phyloP scores from a whole-genome alignment of 345 rosid species.

The Salix dunnii region DNA sequence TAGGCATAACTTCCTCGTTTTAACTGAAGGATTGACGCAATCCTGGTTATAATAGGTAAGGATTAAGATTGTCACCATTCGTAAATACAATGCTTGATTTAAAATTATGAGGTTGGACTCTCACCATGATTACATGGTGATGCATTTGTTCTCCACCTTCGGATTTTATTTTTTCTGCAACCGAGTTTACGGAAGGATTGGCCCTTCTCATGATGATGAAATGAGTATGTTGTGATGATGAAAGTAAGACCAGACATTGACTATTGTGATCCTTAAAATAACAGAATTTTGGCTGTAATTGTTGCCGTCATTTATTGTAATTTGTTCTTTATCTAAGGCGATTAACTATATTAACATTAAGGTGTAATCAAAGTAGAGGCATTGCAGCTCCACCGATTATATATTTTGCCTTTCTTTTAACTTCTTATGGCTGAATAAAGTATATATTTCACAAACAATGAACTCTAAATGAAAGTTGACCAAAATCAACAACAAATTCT shows the following conservation, averaged over 20 bases:
- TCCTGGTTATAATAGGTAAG: not conserved
- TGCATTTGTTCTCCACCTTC: conserved; percentile 10
- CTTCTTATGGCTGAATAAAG: too few species aligned
- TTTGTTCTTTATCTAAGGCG: not conserved
- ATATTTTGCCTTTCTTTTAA: too few species aligned
- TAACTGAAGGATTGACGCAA: not conserved
- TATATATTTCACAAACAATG: not conserved
- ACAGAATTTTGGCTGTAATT: not conserved
- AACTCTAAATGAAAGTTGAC: not conserved
- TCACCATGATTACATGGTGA: conserved; percentile 8
- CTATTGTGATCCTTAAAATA: not conserved
- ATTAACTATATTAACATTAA: too few species aligned
- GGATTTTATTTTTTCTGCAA: not conserved
- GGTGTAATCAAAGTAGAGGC: too few species aligned
- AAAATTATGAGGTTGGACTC: not conserved
- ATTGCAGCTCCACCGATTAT: too few species aligned
- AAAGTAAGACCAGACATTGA: not conserved
- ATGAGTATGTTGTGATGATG: conserved; percentile 1
- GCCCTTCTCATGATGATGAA: conserved; percentile 5
- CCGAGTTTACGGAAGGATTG: not conserved
- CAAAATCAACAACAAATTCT: not conserved
- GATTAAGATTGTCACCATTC: not conserved
- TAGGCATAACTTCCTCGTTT: not conserved
- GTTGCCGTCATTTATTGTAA: not conserved
- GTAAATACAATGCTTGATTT: not conserved